A percentile compares a stretch with the other conserved stretches of the same genome.
phyloP scores from a whole-genome alignment of 805 yeast genomes.

The Starmerella vaccinii region DNA sequence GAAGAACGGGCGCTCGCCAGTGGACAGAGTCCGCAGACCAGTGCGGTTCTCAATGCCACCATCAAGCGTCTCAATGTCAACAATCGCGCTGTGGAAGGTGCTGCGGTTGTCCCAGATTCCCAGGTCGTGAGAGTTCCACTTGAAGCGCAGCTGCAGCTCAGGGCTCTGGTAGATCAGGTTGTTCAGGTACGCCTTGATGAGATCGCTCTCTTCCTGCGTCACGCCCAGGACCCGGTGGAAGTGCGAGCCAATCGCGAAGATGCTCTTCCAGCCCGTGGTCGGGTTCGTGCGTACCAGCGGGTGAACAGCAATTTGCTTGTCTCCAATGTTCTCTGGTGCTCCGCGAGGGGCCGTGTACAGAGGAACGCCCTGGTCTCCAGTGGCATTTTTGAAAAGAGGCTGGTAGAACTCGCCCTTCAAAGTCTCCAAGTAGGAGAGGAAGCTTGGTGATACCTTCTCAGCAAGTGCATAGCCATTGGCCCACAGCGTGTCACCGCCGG shows the following conservation, averaged over 20 bases:
- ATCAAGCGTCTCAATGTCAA: conserved; percentile 29
- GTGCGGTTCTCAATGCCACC: conserved; percentile 23
- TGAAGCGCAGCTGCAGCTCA: conserved; percentile 47
- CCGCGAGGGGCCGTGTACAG: conserved; percentile 36
- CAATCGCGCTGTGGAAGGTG: conserved; percentile 45
- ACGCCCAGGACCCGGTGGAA: conserved; percentile 45
- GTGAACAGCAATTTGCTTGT: conserved; percentile 39
- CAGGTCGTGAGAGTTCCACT: conserved; percentile 44
- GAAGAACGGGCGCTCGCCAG: conserved; percentile 29
- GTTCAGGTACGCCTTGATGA: conserved; percentile 40
- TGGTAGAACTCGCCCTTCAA: conserved; percentile 33
- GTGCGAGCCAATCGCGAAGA: conserved; percentile 44
- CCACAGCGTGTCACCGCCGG: conserved; percentile 46
- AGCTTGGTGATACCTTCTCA: conserved; percentile 42
- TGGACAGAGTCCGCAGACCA: conserved; percentile 27
- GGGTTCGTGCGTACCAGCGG: conserved; percentile 57
- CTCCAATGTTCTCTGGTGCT: conserved; percentile 24
- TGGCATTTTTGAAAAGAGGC: conserved; percentile 37
- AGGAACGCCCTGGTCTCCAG: conserved; percentile 37
- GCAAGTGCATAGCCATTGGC: conserved; percentile 46
- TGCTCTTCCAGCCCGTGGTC: conserved; percentile 51
- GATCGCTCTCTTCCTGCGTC: conserved; percentile 41
- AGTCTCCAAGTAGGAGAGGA: conserved; percentile 40
- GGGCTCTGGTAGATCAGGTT: conserved; percentile 41
- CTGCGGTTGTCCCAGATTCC: conserved; percentile 55